A percentile compares a stretch with the other conserved stretches of the same genome.
Conservation (phyloP, 75 land plant genomes). For the Isoetes taiwanensis region DNA sequence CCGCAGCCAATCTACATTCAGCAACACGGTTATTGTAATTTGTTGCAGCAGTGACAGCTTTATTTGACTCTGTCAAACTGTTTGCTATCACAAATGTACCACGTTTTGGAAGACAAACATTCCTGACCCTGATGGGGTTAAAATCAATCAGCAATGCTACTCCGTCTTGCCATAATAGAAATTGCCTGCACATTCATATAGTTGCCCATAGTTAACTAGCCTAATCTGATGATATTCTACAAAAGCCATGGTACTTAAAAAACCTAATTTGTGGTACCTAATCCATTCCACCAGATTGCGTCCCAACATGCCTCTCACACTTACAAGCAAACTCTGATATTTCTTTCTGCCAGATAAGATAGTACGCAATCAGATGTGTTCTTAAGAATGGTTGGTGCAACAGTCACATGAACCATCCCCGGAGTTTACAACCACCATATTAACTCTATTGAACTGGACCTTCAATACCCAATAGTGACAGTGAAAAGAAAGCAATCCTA, state of each 20-base stretch:
- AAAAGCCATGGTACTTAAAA: no score
- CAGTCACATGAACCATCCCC: no score
- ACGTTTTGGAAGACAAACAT: neutral
- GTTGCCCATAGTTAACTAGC: no score
- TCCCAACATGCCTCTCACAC: slow-evolving; percentile 1
- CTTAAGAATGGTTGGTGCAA: no score
- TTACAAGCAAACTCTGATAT: neutral
- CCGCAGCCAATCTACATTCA: slow-evolving; percentile 5
- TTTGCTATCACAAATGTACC: slow-evolving; percentile 2
- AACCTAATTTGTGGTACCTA: no score
- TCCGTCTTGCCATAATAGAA: slow-evolving; percentile 1
- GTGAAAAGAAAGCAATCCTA: no score
- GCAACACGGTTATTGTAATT: slow-evolving; percentile 2
- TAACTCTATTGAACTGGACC: no score
- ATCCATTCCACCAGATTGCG: slow-evolving; percentile 6
- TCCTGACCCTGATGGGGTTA: neutral
- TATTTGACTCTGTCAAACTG: neutral
- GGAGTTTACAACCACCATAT: no score
- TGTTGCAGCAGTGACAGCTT: slow-evolving; percentile 3
- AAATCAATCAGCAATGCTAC: neutral
- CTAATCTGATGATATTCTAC: no score
- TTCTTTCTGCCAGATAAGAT: slow-evolving; percentile 3
- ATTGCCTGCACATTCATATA: neutral
- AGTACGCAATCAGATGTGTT: no score
- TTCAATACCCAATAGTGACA: no score